These are phyloP conservation scores for Vairimorpha ceranae DNA, from an alignment of 371 early-diverging fungal species.

Conservation along the genomic window DNA sequence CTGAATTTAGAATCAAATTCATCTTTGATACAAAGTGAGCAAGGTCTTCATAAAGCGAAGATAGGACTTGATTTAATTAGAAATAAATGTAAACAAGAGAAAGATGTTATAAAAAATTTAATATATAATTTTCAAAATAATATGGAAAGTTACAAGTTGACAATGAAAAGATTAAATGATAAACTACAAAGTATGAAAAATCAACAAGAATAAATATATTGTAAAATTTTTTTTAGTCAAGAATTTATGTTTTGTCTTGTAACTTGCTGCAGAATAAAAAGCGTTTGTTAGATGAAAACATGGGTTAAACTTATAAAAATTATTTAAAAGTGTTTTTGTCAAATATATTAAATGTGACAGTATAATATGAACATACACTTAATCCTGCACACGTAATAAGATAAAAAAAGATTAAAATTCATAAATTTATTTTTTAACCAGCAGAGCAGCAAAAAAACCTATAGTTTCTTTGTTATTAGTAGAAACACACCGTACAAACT, in stretches of 20 bases:
- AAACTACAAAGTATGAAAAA: background rate
- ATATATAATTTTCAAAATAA: constrained; percentile 40
- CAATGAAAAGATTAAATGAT: background rate
- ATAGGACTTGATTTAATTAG: constrained; percentile 52
- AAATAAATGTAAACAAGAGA: constrained; percentile 50
- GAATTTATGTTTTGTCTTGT: no score
- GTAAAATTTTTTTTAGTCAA: no score
- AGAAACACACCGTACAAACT: background rate
- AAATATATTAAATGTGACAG: no score
- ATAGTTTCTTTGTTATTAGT: background rate
- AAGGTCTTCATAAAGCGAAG: constrained; percentile 51
- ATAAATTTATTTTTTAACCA: constrained; percentile 4
- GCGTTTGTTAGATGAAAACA: no score
- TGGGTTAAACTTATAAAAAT: no score
- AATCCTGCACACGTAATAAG: no score
- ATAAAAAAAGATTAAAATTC: no score
- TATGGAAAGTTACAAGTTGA: background rate
- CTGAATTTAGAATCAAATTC: constrained; percentile 57
- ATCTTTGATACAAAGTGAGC: constrained; percentile 58
- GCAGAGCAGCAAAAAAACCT: constrained; percentile 1
- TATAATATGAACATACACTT: no score
- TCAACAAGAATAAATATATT: background rate
- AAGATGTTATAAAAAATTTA: constrained; percentile 57
- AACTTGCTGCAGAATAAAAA: no score
- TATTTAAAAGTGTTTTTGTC: background rate